Conservation (phyloP, 106 monocot species). For the Hemerocallis citrina region DNA sequence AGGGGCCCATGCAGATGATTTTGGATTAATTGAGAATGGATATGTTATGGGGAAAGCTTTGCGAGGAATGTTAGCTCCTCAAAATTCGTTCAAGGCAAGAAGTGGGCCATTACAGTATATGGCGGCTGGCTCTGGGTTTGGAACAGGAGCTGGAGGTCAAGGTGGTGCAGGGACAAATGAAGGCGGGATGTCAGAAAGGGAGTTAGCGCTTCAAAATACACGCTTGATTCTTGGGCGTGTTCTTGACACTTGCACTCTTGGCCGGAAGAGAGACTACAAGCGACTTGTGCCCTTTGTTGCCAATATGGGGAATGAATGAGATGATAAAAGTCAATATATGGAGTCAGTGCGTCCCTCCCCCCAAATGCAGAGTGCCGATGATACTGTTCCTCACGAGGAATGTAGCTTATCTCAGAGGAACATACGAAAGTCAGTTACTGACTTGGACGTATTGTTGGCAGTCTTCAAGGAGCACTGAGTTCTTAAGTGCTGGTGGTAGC, state of each 20-base stretch:
- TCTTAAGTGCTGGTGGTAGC: no score
- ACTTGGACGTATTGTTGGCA: no score
- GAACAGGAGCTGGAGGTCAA: slow-evolving; percentile 14
- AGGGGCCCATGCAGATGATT: slow-evolving; percentile 41
- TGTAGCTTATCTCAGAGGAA: no score
- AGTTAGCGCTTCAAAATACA: slow-evolving; percentile 81
- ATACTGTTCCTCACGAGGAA: no score
- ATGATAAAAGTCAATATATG: no score
- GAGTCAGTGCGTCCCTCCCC: no score
- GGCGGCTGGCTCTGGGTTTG: slow-evolving; percentile 43
- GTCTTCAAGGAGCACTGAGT: no score
- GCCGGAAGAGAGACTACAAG: slow-evolving; percentile 85
- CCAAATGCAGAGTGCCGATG: no score
- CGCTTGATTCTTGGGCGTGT: slow-evolving; percentile 81
- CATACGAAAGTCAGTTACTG: no score
- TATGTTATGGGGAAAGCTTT: slow-evolving; percentile 44
- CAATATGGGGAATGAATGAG: slow-evolving; percentile 16
- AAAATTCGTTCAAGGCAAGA: slow-evolving; percentile 82
- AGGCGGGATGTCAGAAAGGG: slow-evolving; percentile 43
- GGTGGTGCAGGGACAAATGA: slow-evolving; percentile 29
- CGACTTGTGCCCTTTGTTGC: slow-evolving; percentile 93
- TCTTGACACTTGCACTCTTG: slow-evolving; percentile 82
- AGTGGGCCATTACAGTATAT: slow-evolving; percentile 73
- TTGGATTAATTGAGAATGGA: slow-evolving; percentile 28
- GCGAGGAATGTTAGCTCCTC: slow-evolving; percentile 54